Conservation (phyloP, 2,329 filamentous ascomycete genomes). For the Pestalotiopsis fici region DNA sequence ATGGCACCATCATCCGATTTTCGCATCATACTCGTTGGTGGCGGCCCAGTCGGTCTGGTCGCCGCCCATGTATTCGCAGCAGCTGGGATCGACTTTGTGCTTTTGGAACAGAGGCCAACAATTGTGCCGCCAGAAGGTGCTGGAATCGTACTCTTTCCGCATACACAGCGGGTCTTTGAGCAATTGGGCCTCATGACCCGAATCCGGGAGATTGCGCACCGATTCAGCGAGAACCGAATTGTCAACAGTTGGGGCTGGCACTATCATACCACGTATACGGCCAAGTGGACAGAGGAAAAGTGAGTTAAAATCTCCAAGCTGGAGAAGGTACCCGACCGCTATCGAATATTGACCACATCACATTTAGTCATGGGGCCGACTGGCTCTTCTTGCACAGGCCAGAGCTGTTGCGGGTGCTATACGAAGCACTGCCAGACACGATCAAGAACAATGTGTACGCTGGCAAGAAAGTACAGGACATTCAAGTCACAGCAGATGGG, state of each 20-base stretch:
- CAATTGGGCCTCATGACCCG: background rate
- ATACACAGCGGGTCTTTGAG: slow-evolving; percentile 2
- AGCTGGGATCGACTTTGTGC: background rate
- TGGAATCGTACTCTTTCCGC: background rate
- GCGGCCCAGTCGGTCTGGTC: background rate
- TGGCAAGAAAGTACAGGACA: background rate
- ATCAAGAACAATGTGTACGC: background rate
- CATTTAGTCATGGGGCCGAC: background rate
- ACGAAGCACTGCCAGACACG: background rate
- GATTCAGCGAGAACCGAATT: background rate
- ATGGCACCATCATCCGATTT: background rate
- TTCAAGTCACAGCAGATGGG: background rate
- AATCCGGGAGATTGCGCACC: background rate
- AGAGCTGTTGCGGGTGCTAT: background rate
- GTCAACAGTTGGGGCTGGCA: background rate
- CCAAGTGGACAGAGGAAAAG: background rate
- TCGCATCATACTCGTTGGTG: background rate
- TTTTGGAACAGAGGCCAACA: background rate
- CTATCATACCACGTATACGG: background rate
- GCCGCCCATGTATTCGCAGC: background rate
- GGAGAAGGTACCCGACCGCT: background rate
- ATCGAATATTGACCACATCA: background rate
- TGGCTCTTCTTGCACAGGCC: background rate
- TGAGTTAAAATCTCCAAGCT: background rate
- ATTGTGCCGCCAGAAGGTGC: background rate